Conservation (phyloP, 2,329 filamentous ascomycete genomes). For the Amesomyces nigricolor region DNA sequence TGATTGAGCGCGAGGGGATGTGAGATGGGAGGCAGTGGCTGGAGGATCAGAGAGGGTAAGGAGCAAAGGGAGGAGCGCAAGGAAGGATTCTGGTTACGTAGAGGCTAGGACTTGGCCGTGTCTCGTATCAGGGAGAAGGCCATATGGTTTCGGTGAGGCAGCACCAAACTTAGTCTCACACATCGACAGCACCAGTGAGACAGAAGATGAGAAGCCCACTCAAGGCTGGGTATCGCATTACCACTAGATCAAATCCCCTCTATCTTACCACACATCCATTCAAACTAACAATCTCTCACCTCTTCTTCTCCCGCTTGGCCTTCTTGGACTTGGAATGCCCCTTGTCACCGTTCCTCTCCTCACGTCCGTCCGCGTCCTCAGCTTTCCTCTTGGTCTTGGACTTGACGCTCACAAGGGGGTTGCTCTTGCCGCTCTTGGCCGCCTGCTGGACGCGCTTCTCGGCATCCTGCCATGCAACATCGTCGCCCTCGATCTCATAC, state of each 20-base stretch:
- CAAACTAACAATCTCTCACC: conserved; percentile 11
- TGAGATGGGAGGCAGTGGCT: too few relatives aligned
- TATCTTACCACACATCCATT: neutral
- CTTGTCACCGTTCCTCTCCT: conserved; percentile 51
- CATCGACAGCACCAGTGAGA: too few relatives aligned
- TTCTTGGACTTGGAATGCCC: conserved; percentile 52
- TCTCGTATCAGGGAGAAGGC: too few relatives aligned
- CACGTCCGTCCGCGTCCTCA: conserved; percentile 56
- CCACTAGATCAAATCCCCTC: conserved; percentile 1
- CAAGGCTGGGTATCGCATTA: conserved; percentile 16
- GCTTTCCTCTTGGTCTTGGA: conserved; percentile 76
- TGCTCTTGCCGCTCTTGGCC: conserved; percentile 49
- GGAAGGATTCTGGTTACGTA: too few relatives aligned
- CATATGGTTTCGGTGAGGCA: too few relatives aligned
- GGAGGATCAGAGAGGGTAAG: too few relatives aligned
- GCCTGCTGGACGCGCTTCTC: conserved; percentile 68
- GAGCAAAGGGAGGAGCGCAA: too few relatives aligned
- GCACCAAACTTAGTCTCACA: too few relatives aligned
- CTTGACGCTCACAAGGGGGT: conserved; percentile 73
- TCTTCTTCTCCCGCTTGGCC: conserved; percentile 36
- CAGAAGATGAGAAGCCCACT: neutral
- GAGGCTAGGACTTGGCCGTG: too few relatives aligned
- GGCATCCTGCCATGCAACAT: conserved; percentile 59
- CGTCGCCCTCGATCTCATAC: conserved; percentile 60
- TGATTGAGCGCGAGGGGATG: too few relatives aligned